These are phyloP conservation scores for Hymenoscyphus fructigenus DNA, from an alignment of 2,329 filamentous ascomycete genomes.

Conservation along the genomic window DNA sequence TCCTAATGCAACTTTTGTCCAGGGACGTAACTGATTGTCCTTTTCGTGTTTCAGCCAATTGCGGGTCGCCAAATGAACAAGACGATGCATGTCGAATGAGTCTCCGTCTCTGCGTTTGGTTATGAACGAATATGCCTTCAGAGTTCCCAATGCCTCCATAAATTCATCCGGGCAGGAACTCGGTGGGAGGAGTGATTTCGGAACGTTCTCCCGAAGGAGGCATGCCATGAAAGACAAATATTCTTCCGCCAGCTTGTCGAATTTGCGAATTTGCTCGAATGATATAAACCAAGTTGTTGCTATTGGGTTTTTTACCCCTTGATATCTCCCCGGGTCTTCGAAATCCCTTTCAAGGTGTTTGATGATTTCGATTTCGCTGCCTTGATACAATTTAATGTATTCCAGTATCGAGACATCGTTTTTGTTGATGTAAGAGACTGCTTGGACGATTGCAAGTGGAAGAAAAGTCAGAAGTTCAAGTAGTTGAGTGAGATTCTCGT, in stretches of 20 bases:
- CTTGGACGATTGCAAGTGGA: slow-evolving; percentile 7
- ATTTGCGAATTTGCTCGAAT: slow-evolving; percentile 36
- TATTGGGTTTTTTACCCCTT: slow-evolving; percentile 26
- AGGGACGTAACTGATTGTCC: not conserved
- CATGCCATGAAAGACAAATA: slow-evolving; percentile 21
- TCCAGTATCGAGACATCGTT: not conserved
- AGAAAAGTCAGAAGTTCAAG: slow-evolving; percentile 2
- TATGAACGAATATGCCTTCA: slow-evolving; percentile 8
- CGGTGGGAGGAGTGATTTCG: not conserved
- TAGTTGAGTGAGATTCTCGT: not conserved
- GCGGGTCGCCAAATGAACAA: slow-evolving; percentile 6
- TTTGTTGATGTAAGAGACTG: slow-evolving; percentile 25
- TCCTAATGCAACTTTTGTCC: not conserved
- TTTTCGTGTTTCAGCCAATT: not conserved
- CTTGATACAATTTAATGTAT: not conserved
- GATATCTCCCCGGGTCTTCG: slow-evolving; percentile 8
- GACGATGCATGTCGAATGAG: slow-evolving; percentile 7
- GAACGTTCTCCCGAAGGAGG: slow-evolving; percentile 12
- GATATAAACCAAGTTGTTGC: slow-evolving; percentile 39
- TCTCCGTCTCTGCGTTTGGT: not conserved
- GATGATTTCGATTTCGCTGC: not conserved
- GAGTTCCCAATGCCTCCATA: not conserved
- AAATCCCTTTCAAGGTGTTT: slow-evolving; percentile 1
- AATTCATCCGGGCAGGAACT: not conserved
- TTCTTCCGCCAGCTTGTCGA: slow-evolving; percentile 6